Conservation (phyloP, 345 rosid species). For the Lumnitzera racemosa region DNA sequence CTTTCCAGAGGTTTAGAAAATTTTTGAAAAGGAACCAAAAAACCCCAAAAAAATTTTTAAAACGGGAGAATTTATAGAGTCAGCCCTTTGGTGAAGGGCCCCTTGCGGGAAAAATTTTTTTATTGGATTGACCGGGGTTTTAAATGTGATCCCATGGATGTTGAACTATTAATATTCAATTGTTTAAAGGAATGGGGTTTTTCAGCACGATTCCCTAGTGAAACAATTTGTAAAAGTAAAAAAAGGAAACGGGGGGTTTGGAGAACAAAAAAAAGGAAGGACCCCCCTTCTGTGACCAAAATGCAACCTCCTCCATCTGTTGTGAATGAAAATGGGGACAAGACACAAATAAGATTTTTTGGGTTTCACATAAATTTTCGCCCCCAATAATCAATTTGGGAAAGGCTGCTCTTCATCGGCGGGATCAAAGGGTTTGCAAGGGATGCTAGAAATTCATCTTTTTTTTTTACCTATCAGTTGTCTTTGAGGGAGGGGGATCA, state of each 20-base stretch:
- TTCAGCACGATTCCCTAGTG: constrained; percentile 83
- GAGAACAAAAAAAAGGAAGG: constrained; percentile 76
- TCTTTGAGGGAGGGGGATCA: too few relatives aligned
- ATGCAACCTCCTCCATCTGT: constrained; percentile 97
- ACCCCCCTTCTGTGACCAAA: constrained; percentile 92
- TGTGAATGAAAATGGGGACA: too few relatives aligned
- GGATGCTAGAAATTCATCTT: too few relatives aligned
- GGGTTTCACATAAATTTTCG: constrained; percentile 84
- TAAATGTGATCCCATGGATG: constrained; percentile 79
- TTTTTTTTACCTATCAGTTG: too few relatives aligned
- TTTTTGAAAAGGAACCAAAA: too few relatives aligned
- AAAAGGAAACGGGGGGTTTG: too few relatives aligned
- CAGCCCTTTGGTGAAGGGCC: constrained; percentile 84
- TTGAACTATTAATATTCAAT: constrained; percentile 63
- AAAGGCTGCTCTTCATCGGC: too few relatives aligned
- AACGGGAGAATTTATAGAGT: constrained; percentile 66
- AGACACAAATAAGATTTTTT: constrained; percentile 70
- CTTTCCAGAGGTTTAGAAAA: too few relatives aligned
- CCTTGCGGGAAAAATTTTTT: constrained; percentile 77
- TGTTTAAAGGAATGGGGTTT: constrained; percentile 86
- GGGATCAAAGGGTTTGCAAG: too few relatives aligned
- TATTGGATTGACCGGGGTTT: constrained; percentile 91
- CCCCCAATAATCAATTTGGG: constrained; percentile 54
- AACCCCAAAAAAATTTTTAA: constrained; percentile 37
- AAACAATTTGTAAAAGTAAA: constrained; percentile 62